phyloP scores from a whole-genome alignment of 176 grass and related monocot species.

The Bonia amplexicaulis region DNA sequence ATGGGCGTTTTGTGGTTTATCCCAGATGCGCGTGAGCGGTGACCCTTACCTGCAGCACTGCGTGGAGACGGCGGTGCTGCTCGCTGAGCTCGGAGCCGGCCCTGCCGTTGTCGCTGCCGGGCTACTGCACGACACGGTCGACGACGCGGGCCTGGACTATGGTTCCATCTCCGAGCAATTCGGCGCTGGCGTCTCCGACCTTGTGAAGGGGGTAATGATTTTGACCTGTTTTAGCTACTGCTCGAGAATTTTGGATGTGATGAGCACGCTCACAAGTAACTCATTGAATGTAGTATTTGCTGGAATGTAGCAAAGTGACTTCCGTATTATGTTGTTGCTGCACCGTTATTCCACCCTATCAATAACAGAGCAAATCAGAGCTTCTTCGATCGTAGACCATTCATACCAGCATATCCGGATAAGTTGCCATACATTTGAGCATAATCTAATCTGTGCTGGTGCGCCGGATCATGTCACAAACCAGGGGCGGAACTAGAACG shows the following conservation, averaged over 20 bases:
- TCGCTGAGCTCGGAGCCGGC: constrained; percentile 63
- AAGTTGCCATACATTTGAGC: background rate
- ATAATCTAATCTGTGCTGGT: background rate
- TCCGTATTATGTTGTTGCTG: background rate
- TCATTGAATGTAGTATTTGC: background rate
- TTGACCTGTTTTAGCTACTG: background rate
- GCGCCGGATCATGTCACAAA: background rate
- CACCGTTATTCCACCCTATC: background rate
- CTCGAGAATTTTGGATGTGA: background rate
- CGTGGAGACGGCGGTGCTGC: constrained; percentile 67
- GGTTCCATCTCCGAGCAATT: constrained; percentile 54
- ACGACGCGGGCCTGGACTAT: constrained; percentile 67
- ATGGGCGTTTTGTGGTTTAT: background rate
- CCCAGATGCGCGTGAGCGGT: constrained; percentile 59
- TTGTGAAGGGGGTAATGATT: constrained; percentile 74
- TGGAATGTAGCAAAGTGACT: background rate
- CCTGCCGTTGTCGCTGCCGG: constrained; percentile 57
- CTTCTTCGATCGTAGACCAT: background rate
- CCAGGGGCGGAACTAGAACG: too few species aligned
- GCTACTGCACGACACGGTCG: constrained; percentile 75
- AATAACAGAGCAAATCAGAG: background rate
- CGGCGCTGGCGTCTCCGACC: constrained; percentile 58
- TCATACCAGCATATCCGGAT: background rate
- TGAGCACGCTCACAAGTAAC: background rate
- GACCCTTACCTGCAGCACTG: constrained; percentile 72